These are phyloP conservation scores for Citropsis articulata DNA, from an alignment of 345 rosid genomes.

Conservation along the genomic window DNA sequence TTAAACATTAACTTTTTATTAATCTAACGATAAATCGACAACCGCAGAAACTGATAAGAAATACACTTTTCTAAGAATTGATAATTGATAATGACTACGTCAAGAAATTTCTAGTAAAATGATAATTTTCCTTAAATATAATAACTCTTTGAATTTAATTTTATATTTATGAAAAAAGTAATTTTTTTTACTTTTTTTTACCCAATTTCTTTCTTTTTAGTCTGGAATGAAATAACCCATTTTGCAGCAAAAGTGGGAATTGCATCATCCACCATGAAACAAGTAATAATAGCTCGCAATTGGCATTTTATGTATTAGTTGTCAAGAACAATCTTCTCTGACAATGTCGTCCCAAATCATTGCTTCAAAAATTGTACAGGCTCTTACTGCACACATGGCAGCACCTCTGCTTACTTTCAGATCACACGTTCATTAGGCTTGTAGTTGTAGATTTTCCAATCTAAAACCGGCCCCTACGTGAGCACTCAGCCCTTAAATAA, in stretches of 20 bases:
- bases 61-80: too few relatives aligned
- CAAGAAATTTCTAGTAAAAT: too few relatives aligned
- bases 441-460: conserved; percentile 22
- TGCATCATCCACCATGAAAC: not conserved
- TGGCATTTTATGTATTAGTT: not conserved
- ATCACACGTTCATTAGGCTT: conserved; percentile 15
- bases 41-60: too few relatives aligned
- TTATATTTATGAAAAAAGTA: too few relatives aligned
- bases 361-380: not conserved
- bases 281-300: not conserved
- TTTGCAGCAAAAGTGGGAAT: not conserved
- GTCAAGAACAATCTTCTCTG: conserved; percentile 2
- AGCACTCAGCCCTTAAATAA: not conserved
- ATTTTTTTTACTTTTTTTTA: not conserved
- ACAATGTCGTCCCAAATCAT: conserved; percentile 23
- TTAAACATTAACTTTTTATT: too few relatives aligned
- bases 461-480: not conserved
- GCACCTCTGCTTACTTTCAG: conserved; percentile 7
- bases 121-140: too few relatives aligned
- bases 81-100: too few relatives aligned
- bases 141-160: too few relatives aligned
- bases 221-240: too few relatives aligned
- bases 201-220: not conserved
- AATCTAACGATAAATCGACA: too few relatives aligned
- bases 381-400: conserved; percentile 19